Percentiles rank a stretch among this genome's conserved stretches.
Evolutionary conservation across 176 grass and related monocot species (phyloP).

Genomic region (Oropetium thomaeum): DNA sequence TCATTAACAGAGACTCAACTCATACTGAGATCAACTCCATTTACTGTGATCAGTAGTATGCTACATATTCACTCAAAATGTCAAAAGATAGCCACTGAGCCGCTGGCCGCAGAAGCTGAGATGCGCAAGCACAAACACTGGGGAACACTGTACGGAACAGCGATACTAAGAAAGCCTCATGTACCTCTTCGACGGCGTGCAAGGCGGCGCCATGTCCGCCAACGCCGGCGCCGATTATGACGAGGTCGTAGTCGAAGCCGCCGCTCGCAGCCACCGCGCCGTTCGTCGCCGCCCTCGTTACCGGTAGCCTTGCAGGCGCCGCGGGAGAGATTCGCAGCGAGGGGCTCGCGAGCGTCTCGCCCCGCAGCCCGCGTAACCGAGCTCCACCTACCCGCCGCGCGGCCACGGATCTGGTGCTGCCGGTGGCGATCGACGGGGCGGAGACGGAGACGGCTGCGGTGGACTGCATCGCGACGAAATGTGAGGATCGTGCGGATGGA

Average conservation of each 20-base stretch:
- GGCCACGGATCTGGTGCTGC: slow-evolving; percentile 27
- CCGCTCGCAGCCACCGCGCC: slow-evolving; percentile 28
- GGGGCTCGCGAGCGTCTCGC: slow-evolving; percentile 29
- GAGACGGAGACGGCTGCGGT: slow-evolving; percentile 38
- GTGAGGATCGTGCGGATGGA: not conserved
- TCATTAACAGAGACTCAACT: not conserved
- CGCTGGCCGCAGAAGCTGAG: not conserved
- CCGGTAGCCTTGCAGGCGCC: not conserved
- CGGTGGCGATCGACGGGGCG: slow-evolving; percentile 30
- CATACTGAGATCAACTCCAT: not conserved
- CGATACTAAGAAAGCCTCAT: not conserved
- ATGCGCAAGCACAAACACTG: not conserved
- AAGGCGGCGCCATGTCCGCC: slow-evolving; percentile 80
- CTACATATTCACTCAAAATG: not conserved
- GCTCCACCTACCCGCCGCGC: slow-evolving; percentile 8
- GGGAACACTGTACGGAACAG: not conserved
- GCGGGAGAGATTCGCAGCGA: slow-evolving; percentile 22
- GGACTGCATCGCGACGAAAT: slow-evolving; percentile 42
- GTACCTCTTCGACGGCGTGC: slow-evolving; percentile 85
- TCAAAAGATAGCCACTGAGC: not conserved
- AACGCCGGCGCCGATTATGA: slow-evolving; percentile 86
- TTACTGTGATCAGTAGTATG: not conserved
- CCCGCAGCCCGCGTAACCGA: slow-evolving; percentile 48
- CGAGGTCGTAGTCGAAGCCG: slow-evolving; percentile 78
- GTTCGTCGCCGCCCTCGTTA: slow-evolving; percentile 31